phyloP scores from a whole-genome alignment of 2,329 filamentous ascomycete species.

The Penicillium digitatum region DNA sequence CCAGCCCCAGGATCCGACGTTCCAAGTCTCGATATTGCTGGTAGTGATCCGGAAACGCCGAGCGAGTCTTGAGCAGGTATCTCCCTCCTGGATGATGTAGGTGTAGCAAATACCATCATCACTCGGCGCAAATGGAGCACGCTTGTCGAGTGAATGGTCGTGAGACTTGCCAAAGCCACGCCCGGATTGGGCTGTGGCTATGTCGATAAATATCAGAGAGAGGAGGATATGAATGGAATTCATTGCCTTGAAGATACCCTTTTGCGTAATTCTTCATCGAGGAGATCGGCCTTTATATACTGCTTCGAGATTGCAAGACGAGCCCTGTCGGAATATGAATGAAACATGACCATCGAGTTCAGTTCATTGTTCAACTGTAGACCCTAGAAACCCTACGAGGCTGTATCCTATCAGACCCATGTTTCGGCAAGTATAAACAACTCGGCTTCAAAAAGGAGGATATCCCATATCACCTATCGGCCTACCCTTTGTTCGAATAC shows the following conservation, averaged over 20 bases:
- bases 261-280: neutral
- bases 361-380: slow-evolving; percentile 5
- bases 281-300: neutral
- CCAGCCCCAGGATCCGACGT: slow-evolving; percentile 48
- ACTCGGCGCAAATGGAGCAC: slow-evolving; percentile 8
- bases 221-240: neutral
- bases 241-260: neutral
- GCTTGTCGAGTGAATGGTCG: neutral
- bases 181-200: neutral
- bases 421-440: neutral
- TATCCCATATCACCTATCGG: neutral
- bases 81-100: slow-evolving; percentile 33
- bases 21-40: slow-evolving; percentile 40
- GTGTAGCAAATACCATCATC: slow-evolving; percentile 38
- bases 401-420: neutral
- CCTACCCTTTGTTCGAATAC: neutral
- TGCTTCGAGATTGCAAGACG: neutral
- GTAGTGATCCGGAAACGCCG: slow-evolving; percentile 34
- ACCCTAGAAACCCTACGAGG: neutral
- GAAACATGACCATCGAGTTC: neutral
- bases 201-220: neutral
- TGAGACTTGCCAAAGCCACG: neutral
- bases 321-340: neutral
- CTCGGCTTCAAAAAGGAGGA: neutral
- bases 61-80: slow-evolving; percentile 38